Evolutionary conservation across 129 eudicot genomes (phyloP).

Genomic region (Helianthus tuberosus): DNA sequence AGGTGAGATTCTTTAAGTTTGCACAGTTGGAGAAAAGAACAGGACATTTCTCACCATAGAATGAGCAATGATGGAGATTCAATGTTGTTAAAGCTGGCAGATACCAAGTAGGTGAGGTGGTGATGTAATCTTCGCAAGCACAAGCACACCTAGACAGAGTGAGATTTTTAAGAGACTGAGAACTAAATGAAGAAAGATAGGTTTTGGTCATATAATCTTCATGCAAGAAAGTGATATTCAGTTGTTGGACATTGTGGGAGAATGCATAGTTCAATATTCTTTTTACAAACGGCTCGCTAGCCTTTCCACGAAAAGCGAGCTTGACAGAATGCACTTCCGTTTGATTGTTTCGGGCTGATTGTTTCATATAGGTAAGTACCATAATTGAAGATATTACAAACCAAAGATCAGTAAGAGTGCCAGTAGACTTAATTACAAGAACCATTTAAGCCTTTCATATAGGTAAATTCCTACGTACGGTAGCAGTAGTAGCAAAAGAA

Average conservation of each 20-base stretch:
- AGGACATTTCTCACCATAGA: not conserved
- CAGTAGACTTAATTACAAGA: too few species aligned
- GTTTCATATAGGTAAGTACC: too few species aligned
- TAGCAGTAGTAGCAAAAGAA: too few species aligned
- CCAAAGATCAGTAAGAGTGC: too few species aligned
- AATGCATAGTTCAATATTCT: not conserved
- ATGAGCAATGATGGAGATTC: not conserved
- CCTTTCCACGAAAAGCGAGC: too few species aligned
- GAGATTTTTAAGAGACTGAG: constrained; percentile 11
- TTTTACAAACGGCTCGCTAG: too few species aligned
- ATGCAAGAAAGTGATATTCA: not conserved
- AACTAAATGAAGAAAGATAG: not conserved
- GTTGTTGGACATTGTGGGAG: constrained; percentile 20
- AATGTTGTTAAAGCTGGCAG: constrained; percentile 9
- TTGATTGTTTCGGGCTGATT: too few species aligned
- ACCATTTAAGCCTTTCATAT: too few species aligned
- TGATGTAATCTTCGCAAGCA: not conserved
- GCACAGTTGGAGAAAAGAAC: constrained; percentile 13
- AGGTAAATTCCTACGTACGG: too few species aligned
- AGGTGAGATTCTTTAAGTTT: constrained; percentile 20
- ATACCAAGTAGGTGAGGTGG: not conserved
- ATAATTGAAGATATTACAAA: too few species aligned
- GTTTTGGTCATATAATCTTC: not conserved
- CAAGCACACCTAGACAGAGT: not conserved
- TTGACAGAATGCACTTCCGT: too few species aligned